A percentile compares a stretch with the other conserved stretches of the same genome.
phyloP scores from a whole-genome alignment of 495 filamentous ascomycete species.

The Penicillium flavigenum region DNA sequence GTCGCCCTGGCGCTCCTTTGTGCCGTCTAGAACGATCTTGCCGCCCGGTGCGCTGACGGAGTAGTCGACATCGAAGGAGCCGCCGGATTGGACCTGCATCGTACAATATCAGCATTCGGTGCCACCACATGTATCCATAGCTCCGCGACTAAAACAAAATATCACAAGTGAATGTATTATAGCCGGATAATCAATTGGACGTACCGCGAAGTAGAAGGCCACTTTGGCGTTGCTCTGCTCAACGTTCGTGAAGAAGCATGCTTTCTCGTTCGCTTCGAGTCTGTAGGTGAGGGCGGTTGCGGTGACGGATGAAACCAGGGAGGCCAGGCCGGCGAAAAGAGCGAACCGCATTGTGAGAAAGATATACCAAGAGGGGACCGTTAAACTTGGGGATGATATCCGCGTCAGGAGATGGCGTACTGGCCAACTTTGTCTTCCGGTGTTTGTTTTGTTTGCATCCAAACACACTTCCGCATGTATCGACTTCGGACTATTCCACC shows the following conservation, averaged over 20 bases:
- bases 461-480: slow-evolving; percentile 19
- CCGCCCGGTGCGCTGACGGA: slow-evolving; percentile 78
- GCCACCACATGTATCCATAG: neutral
- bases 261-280: slow-evolving; percentile 83
- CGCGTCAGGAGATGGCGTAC: slow-evolving; percentile 34
- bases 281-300: slow-evolving; percentile 96
- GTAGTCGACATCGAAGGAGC: slow-evolving; percentile 96
- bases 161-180: neutral
- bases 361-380: slow-evolving; percentile 7
- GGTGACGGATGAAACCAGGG: slow-evolving; percentile 55
- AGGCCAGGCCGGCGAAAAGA: slow-evolving; percentile 59
- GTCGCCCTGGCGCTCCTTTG: slow-evolving; percentile 94
- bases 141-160: too few species aligned
- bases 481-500: neutral
- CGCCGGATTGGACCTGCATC: slow-evolving; percentile 85
- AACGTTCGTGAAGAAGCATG: slow-evolving; percentile 87
- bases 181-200: slow-evolving; percentile 30
- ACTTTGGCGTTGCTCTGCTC: slow-evolving; percentile 74
- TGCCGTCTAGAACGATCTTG: slow-evolving; percentile 80
- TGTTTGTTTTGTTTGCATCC: slow-evolving; percentile 45
- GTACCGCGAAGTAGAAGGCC: slow-evolving; percentile 97
- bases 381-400: slow-evolving; percentile 11
- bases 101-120: slow-evolving; percentile 8
- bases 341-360: slow-evolving; percentile 41
- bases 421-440: slow-evolving; percentile 37